These are phyloP conservation scores for Emmonsiellopsis sp. DNA, from an alignment of 2,329 filamentous ascomycete species.

Conservation along the genomic window DNA sequence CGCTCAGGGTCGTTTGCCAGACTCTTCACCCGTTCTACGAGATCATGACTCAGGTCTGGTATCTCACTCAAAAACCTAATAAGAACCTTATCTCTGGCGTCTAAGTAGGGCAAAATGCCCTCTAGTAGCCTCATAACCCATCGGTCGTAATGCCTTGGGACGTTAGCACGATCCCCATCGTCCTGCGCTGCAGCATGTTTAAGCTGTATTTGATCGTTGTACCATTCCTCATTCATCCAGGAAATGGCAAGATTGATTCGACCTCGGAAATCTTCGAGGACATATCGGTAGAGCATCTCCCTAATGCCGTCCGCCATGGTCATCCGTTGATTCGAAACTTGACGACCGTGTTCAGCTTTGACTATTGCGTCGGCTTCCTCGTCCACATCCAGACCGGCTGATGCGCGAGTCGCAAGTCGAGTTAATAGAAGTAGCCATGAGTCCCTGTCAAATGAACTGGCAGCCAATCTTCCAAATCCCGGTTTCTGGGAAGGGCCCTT, in stretches of 20 bases:
- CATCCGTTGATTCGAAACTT: constrained; percentile 17
- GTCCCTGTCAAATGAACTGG: constrained; percentile 73
- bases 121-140: constrained; percentile 78
- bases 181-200: constrained; percentile 34
- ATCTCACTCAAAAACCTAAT: constrained; percentile 89
- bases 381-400: constrained; percentile 55
- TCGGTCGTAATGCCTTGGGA: constrained; percentile 58
- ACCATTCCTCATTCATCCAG: constrained; percentile 98
- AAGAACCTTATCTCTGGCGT: constrained; percentile 78
- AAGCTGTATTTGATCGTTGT: constrained; percentile 63
- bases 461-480: constrained; percentile 76
- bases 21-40: constrained; percentile 62
- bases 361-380: constrained; percentile 16
- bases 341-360: constrained; percentile 20
- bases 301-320: constrained; percentile 57
- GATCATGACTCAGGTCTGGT: constrained; percentile 61
- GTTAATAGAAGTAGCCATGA: constrained; percentile 86
- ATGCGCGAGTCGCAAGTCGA: constrained; percentile 71
- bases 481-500: constrained; percentile 37
- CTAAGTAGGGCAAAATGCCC: constrained; percentile 82
- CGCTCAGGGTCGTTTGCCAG: constrained; percentile 56
- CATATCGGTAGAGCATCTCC: constrained; percentile 70
- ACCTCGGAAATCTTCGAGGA: constrained; percentile 83
- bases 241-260: constrained; percentile 84
- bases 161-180: constrained; percentile 36